Evolutionary conservation across 1,284 basidiomycete species (phyloP), one percentile per base, ranked within the genome.

Genomic region (Albatrellus sp.): DNA sequence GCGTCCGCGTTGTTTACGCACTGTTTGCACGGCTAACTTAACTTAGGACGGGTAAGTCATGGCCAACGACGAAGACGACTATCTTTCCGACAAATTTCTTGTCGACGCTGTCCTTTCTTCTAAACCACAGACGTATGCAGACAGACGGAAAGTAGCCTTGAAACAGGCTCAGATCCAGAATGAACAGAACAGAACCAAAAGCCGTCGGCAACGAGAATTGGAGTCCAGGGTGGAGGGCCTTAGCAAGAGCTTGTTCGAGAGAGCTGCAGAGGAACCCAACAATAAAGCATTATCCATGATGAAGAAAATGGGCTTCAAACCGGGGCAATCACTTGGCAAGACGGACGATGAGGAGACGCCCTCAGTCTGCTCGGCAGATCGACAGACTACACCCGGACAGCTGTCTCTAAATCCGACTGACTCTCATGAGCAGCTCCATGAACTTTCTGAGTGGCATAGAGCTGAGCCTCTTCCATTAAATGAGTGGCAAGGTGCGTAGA

Each of bases 231-330:
- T 82, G 56, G 82, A 86, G 53, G 87, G 80, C 14, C 69, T 90
- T 47, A 71, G 67, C 55, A 83, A 72, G 58, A 88, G 80, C 62
- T 71, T 90, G 20, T 87, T 90, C 54, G 80, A 86, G 54, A 69
- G 74, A 33, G 84, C 79, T 16, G 70, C 73, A 55, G 80, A 83
- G 57, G 79, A 82, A 45, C 48, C 53, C 42, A 50, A 61, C 40
- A 87, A 73, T 63, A 90, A 87, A 59, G 85, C 86, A 3, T 66
- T 89, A 45, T 72, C 73, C 9, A 88, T 90, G 68, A 90, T 90
- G 86, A 76, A 85, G 71, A 88, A 83, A 65, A 89, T 89, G 86
- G 87, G 87, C 2, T 89, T 87, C 64, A 80, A 81, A 63, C 77
- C 82, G 2, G 87, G 87, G 11, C 75, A 86, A 58, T 66, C 83